Percentiles rank a stretch among this genome's conserved stretches.
Conservation (phyloP, 441 rosid genomes). For the Erodium texanum region DNA sequence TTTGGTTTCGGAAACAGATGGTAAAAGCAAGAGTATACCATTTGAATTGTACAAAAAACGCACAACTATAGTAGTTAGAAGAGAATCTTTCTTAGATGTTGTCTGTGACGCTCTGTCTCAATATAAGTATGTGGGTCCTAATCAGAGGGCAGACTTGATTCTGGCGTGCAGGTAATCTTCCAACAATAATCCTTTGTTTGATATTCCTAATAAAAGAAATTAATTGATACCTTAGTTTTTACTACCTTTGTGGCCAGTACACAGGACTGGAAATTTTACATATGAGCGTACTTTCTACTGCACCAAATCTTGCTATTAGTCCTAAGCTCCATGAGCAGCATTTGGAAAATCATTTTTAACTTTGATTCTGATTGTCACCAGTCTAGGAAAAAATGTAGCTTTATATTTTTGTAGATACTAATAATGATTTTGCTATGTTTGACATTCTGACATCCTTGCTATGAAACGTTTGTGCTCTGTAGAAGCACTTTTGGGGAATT, state of each 20-base stretch:
- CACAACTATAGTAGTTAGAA: conserved; percentile 63
- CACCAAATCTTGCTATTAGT: not conserved
- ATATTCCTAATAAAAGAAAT: not conserved
- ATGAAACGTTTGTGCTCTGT: not conserved
- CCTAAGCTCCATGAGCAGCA: no score
- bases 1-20: conserved; percentile 31
- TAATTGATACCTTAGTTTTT: not conserved
- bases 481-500: not conserved
- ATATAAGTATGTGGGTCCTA: conserved; percentile 84
- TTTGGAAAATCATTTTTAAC: no score
- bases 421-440: not conserved
- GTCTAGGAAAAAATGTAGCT: no score
- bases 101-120: conserved; percentile 75
- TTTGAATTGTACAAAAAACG: conserved; percentile 88
- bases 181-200: not conserved
- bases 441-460: not conserved
- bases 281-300: not conserved
- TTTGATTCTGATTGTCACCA: no score
- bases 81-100: conserved; percentile 64
- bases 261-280: not conserved
- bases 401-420: not conserved
- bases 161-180: conserved; percentile 81
- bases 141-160: conserved; percentile 87
- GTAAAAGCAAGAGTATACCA: conserved; percentile 37
- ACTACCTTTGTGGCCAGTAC: not conserved